Evolutionary conservation across 805 yeast species (phyloP), one percentile per base, ranked within the genome.

Genomic region (Saccharomycopsis oosterbeekiorum): DNA sequence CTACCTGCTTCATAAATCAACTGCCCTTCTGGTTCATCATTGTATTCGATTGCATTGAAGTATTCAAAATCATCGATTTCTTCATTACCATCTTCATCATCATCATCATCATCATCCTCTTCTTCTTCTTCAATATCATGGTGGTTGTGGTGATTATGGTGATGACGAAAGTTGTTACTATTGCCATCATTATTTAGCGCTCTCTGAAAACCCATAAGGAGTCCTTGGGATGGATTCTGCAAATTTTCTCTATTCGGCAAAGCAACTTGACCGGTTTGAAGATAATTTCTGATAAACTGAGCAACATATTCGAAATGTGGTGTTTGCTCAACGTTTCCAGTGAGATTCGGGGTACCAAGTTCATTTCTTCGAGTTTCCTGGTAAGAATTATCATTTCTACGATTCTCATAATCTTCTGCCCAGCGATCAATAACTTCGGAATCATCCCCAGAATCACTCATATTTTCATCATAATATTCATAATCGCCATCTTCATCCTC

Each of bases 401-500:
- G 41, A 17, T 29, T 39, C 17, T 60, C 63, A 42, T 55, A 58
- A 29, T 58, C 50, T 29, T 58, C 63, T 9, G 59, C 56, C 63
- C 60, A 61, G 10, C 59, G 58, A 55, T 61, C 61, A 55, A 58
- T 59, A 24, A 59, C 21, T 2, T 47, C 61, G 2, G 61, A 58
- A 36, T 61, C 61, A 42, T 58, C 61, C 53, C 63, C 62, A 34
- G 62, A 63, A 26, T 41, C 62, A 11, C 54, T 43, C 15, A 19
- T 19, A 12, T 29, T 56, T 26, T 43, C 58, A 34, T 26, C 55
- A 6, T 29, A 65, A 54, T 70, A 72, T 34, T 69, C 67, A 24
- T 71, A 72, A 40, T 68, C 70, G 1, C 69, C 66, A 61, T 36
- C 68, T 62, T n/a, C 65, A 62, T 17, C 67, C 1, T 56, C 64